phyloP scores from a whole-genome alignment of 768 basidiomycete species.

The Suillus ampliporus region DNA sequence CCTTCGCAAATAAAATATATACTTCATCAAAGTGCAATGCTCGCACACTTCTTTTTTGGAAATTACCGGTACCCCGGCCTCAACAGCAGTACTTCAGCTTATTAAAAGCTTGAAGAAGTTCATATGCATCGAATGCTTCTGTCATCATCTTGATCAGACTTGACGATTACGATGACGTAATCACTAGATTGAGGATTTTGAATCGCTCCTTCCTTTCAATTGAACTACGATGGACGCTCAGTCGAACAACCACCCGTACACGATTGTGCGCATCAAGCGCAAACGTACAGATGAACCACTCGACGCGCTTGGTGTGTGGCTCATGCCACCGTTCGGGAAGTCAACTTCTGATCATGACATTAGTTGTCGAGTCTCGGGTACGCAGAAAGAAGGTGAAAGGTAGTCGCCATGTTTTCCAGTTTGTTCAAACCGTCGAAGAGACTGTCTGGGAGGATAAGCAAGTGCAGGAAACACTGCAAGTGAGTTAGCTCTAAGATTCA shows the following conservation, averaged over 20 bases:
- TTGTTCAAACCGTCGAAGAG: slow-evolving; percentile 78
- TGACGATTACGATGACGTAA: background rate
- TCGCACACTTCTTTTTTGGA: too few relatives aligned
- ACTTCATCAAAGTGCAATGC: too few relatives aligned
- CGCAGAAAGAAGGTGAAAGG: slow-evolving; percentile 67
- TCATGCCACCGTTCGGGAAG: slow-evolving; percentile 16
- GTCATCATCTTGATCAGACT: too few relatives aligned
- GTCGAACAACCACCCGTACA: slow-evolving; percentile 50
- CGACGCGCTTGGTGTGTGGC: slow-evolving; percentile 72
- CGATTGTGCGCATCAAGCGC: slow-evolving; percentile 82
- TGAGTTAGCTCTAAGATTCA: slow-evolving; percentile 32
- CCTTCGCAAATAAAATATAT: background rate
- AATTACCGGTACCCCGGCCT: too few relatives aligned
- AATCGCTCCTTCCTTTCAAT: background rate
- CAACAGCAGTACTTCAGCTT: too few relatives aligned
- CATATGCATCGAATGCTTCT: too few relatives aligned
- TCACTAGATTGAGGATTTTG: background rate
- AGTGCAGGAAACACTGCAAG: slow-evolving; percentile 66
- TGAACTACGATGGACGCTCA: slow-evolving; percentile 29
- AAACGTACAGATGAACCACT: slow-evolving; percentile 84
- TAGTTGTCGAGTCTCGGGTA: slow-evolving; percentile 67
- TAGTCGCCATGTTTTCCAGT: slow-evolving; percentile 71
- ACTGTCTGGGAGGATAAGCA: slow-evolving; percentile 69
- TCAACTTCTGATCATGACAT: slow-evolving; percentile 19
- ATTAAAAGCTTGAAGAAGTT: too few relatives aligned